Conservation (phyloP, 768 basidiomycete species). For the Psilocybe subaeruginosa region DNA sequence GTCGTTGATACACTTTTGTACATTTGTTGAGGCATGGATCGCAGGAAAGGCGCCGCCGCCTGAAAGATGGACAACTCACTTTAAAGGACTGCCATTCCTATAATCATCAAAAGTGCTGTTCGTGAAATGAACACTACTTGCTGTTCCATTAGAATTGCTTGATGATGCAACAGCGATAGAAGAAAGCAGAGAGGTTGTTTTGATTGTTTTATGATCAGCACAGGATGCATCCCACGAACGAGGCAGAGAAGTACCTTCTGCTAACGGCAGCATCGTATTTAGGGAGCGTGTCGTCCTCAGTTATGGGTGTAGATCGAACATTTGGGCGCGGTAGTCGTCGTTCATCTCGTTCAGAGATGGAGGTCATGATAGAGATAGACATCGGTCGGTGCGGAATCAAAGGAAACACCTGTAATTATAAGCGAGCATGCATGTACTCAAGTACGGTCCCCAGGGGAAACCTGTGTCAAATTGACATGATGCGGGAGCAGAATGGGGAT, state of each 20-base stretch:
- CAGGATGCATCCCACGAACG: conserved; percentile 21
- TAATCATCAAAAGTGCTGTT: conserved; percentile 20
- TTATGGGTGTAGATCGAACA: background rate
- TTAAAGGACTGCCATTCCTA: conserved; percentile 20
- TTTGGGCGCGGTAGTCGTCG: conserved; percentile 12
- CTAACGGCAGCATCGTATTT: conserved; percentile 41
- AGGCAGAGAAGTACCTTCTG: conserved; percentile 34
- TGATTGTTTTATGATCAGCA: conserved; percentile 17
- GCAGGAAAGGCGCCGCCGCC: background rate
- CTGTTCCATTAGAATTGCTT: conserved; percentile 31
- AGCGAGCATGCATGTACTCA: background rate
- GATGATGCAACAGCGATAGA: conserved; percentile 6
- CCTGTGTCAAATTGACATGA: conserved; percentile 1
- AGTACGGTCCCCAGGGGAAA: background rate
- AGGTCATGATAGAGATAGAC: conserved; percentile 29
- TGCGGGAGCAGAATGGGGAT: background rate
- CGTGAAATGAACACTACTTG: conserved; percentile 24
- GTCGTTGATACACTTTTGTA: conserved; percentile 15
- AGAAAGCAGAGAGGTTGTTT: background rate
- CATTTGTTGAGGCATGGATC: background rate
- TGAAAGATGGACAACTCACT: conserved; percentile 19
- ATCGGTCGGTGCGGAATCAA: conserved; percentile 10
- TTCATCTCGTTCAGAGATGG: conserved; percentile 18
- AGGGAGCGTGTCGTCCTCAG: conserved; percentile 39
- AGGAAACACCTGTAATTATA: background rate